phyloP scores from a whole-genome alignment of 805 yeast genomes.

The Lachancea mirantina region DNA sequence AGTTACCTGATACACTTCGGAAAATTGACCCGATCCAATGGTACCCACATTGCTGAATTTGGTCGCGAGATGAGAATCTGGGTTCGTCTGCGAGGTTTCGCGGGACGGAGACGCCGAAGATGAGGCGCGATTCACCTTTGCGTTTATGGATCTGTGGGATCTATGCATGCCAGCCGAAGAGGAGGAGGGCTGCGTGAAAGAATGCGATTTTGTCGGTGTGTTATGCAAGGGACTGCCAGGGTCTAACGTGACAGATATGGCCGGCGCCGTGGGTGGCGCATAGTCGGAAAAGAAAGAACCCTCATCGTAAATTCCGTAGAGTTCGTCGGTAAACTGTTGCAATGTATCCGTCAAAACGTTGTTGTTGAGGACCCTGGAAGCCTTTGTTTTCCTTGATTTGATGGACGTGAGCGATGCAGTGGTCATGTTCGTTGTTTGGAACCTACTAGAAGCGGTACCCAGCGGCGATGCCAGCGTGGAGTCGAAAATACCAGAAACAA shows the following conservation, averaged over 20 bases:
- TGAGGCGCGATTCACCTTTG: constrained; percentile 18
- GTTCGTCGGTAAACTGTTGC: constrained; percentile 32
- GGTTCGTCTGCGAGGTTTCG: constrained; percentile 14
- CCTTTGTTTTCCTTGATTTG: constrained; percentile 25
- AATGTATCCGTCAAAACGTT: constrained; percentile 27
- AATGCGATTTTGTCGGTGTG: constrained; percentile 12
- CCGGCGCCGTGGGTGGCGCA: constrained; percentile 8
- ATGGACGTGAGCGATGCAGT: constrained; percentile 5
- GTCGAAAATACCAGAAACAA: constrained; percentile 3
- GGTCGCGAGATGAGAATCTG: constrained; percentile 37
- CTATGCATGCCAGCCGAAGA: constrained; percentile 15
- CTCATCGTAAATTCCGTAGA: constrained; percentile 26
- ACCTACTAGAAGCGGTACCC: constrained; percentile 5
- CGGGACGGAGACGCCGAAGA: constrained; percentile 8
- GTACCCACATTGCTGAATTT: constrained; percentile 56
- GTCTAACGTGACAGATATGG: constrained; percentile 7
- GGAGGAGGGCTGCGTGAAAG: constrained; percentile 11
- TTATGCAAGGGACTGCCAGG: constrained; percentile 7
- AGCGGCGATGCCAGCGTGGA: constrained; percentile 8
- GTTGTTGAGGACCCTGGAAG: constrained; percentile 24
- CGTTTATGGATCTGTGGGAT: constrained; percentile 20
- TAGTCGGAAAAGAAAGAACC: constrained; percentile 7
- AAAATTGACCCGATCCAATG: constrained; percentile 84
- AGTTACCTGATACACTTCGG: constrained; percentile 75
- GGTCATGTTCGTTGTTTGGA: constrained; percentile 6